Evolutionary conservation across 345 rosid genomes (phyloP), one percentile per base, ranked within the genome.

Genomic region (Draba incana): DNA sequence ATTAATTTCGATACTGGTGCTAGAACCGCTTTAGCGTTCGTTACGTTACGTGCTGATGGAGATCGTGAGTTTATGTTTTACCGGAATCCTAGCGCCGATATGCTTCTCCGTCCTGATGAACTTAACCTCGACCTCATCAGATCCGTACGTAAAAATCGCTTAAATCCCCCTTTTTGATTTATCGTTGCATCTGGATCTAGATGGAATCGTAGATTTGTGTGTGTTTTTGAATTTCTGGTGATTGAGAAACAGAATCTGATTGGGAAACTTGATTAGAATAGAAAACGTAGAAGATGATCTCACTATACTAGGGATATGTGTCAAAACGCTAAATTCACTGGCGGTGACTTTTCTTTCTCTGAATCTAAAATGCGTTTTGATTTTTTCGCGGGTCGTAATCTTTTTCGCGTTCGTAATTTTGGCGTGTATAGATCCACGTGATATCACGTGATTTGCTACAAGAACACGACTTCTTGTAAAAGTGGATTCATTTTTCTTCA

Each of bases 71-170:
- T 87, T 78, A 77, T 89, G 84, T 87, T 85, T 57, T 85, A 76
- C 67, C 79, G 88, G 20, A 82, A 87, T 68, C 90, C 93, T 4
- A 87, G 91, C 69, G 92, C 93, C 38, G 88, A 85, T 68, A 87
- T 89, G 89, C 86, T 87, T 51, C 85, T 87, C 70, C 70, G 51
- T 3, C 80, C 84, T 37, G 82, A 86, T n/a, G 90, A 84, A 66
- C 83, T 88, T 12, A 76, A 84, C 46, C 55, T 75, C 9, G 66
- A 81, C 45, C 82, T 86, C 56, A 80, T 88, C 75, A 75, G 81
- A 78, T 57, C 81, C 79, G 92, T 84, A 53, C 43, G 66, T 70
- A 28, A 11, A 43, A n/a, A 31, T 10, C 35, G 0, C 28, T 12
- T 4, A 13, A 31, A 27, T 24, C 39, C 12, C 45, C 5, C 12